Conservation (phyloP, 805 yeast genomes). For the Spencermartinsiella europaea region DNA sequence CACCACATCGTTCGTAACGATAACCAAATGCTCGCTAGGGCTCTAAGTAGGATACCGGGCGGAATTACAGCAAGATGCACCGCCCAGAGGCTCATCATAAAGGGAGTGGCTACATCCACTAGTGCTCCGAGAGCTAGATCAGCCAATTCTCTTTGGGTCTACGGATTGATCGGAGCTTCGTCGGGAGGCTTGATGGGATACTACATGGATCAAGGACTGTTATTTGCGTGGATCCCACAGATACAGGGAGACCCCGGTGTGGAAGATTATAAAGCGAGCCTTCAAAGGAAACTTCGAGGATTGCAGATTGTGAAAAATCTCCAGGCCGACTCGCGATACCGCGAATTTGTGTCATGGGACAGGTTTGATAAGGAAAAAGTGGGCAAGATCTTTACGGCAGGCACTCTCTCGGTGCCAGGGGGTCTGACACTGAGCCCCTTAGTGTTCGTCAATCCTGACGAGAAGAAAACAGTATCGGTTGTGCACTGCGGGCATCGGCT, state of each 20-base stretch:
- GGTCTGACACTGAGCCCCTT: conserved; percentile 73
- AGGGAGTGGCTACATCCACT: no score
- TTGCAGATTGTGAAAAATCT: conserved; percentile 51
- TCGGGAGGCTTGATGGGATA: background rate
- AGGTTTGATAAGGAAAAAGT: conserved; percentile 26
- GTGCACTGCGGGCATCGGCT: conserved; percentile 72
- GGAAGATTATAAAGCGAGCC: background rate
- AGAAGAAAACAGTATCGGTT: conserved; percentile 58
- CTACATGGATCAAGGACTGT: background rate
- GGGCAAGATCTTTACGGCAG: conserved; percentile 38
- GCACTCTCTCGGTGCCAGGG: conserved; percentile 67
- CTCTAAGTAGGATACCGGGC: no score
- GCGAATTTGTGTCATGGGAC: conserved; percentile 40
- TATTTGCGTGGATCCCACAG: background rate
- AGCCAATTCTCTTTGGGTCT: background rate
- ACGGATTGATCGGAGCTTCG: background rate
- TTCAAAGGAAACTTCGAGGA: conserved; percentile 14
- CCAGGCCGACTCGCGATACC: conserved; percentile 34
- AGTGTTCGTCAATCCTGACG: conserved; percentile 52
- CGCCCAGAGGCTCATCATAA: no score
- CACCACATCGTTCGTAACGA: no score
- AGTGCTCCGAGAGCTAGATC: no score
- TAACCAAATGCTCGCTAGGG: no score
- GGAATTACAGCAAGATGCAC: no score
- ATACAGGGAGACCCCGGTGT: background rate